phyloP scores from a whole-genome alignment of 2,329 filamentous ascomycete species.

The Pestalotiopsis sp. region DNA sequence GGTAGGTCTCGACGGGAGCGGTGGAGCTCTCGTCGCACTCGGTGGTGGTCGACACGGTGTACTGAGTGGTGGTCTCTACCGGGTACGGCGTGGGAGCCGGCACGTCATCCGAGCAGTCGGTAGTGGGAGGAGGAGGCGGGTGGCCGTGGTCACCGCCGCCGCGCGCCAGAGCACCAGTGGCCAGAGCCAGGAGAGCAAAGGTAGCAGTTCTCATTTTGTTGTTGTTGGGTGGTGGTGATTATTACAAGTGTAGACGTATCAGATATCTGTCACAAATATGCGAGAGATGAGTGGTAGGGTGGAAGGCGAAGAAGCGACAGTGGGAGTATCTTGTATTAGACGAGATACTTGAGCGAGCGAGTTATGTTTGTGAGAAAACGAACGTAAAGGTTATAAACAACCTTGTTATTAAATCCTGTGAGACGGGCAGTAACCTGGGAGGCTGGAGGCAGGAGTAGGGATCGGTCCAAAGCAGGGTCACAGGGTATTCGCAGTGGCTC shows the following conservation, averaged over 20 bases:
- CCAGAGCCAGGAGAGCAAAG: conserved; percentile 11
- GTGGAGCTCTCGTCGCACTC: conserved; percentile 6
- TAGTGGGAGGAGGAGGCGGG: background rate
- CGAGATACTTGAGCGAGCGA: conserved; percentile 11
- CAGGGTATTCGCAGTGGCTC: conserved; percentile 9
- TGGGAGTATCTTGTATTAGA: conserved; percentile 13
- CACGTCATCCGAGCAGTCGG: conserved; percentile 1
- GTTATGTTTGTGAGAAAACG: background rate
- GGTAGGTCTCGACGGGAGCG: background rate
- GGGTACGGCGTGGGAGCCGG: background rate
- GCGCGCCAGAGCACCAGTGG: conserved; percentile 9
- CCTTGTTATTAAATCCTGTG: background rate
- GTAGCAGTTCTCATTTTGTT: conserved; percentile 11
- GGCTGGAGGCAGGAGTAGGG: background rate
- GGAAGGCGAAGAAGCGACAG: background rate
- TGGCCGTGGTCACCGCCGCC: background rate
- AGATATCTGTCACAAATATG: background rate
- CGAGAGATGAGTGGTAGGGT: background rate
- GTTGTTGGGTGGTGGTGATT: background rate
- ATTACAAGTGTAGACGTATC: background rate
- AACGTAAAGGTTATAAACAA: background rate
- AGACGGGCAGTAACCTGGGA: background rate
- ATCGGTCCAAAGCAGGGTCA: background rate
- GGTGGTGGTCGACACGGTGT: background rate
- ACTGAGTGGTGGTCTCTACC: conserved; percentile 1